Evolutionary conservation across 2,329 filamentous ascomycete species (phyloP).

Genomic region (Oidium heveae): DNA sequence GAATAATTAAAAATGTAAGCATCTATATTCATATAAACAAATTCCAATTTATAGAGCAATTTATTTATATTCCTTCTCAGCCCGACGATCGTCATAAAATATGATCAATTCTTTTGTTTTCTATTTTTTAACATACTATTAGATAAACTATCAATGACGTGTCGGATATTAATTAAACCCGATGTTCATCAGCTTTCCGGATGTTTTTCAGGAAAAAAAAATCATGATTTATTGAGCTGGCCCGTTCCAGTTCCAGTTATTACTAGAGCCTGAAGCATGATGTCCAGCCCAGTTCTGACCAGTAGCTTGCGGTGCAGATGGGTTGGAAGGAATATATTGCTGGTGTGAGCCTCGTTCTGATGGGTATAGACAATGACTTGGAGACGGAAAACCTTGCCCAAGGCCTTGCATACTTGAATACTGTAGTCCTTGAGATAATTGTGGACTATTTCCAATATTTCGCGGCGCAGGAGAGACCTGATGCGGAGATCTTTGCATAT

Average conservation of each 20-base stretch:
- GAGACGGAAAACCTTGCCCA: slow-evolving; percentile 29
- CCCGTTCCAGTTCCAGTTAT: slow-evolving; percentile 11
- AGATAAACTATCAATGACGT: too few relatives aligned
- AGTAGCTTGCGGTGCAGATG: slow-evolving; percentile 15
- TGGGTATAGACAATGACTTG: slow-evolving; percentile 31
- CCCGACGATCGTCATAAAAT: too few relatives aligned
- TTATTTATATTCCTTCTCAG: too few relatives aligned
- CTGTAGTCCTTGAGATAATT: slow-evolving; percentile 32
- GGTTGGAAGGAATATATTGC: slow-evolving; percentile 40
- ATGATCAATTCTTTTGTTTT: too few relatives aligned
- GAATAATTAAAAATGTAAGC: too few relatives aligned
- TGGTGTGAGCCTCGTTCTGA: slow-evolving; percentile 34
- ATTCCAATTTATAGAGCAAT: too few relatives aligned
- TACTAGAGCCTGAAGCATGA: slow-evolving; percentile 8
- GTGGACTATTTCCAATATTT: slow-evolving; percentile 26
- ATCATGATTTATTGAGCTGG: neutral
- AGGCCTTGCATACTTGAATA: slow-evolving; percentile 38
- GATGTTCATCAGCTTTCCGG: neutral
- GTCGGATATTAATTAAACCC: too few relatives aligned
- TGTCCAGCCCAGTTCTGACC: slow-evolving; percentile 14
- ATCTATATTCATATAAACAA: too few relatives aligned
- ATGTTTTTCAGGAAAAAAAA: neutral
- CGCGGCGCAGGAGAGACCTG: slow-evolving; percentile 34
- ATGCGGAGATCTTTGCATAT: slow-evolving; percentile 21
- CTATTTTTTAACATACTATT: too few relatives aligned